phyloP scores from a whole-genome alignment of 768 basidiomycete genomes.

The Russula earlei region DNA sequence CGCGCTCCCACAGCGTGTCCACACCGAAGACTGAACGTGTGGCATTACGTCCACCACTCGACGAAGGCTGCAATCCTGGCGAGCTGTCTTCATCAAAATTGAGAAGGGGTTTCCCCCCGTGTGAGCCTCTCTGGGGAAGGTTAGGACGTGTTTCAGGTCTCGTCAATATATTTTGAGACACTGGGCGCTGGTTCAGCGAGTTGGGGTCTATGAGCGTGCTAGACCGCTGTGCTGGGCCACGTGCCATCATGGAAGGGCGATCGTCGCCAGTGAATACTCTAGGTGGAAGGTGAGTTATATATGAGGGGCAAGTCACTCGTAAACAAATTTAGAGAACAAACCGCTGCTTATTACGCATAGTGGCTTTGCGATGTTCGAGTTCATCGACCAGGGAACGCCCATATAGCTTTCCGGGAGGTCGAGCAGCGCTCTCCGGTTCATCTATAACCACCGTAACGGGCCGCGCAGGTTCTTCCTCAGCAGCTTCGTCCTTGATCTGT shows the following conservation, averaged over 20 bases:
- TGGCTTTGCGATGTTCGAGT: slow-evolving; percentile 71
- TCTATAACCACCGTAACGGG: slow-evolving; percentile 26
- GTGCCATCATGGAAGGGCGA: slow-evolving; percentile 89
- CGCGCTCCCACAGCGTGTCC: slow-evolving; percentile 87
- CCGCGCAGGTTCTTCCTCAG: slow-evolving; percentile 24
- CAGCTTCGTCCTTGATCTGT: slow-evolving; percentile 46
- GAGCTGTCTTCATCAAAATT: slow-evolving; percentile 47
- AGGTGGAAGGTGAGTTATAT: not conserved
- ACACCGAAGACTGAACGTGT: slow-evolving; percentile 84
- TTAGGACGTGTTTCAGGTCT: slow-evolving; percentile 35
- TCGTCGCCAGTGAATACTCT: slow-evolving; percentile 87
- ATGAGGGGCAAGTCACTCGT: not conserved
- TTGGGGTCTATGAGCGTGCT: slow-evolving; percentile 71
- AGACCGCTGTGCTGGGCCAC: slow-evolving; percentile 42
- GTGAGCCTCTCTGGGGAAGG: slow-evolving; percentile 41
- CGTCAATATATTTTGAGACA: slow-evolving; percentile 33
- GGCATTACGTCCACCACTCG: slow-evolving; percentile 25
- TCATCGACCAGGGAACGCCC: slow-evolving; percentile 89
- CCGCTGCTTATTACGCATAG: slow-evolving; percentile 80
- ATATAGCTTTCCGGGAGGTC: slow-evolving; percentile 76
- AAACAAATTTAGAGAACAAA: slow-evolving; percentile 28
- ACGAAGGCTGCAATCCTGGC: slow-evolving; percentile 26
- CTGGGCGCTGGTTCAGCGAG: slow-evolving; percentile 42
- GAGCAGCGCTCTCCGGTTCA: slow-evolving; percentile 22
- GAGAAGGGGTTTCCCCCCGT: slow-evolving; percentile 53